phyloP scores from a whole-genome alignment of 2,329 filamentous ascomycete species.

The Monosporascus sp. region DNA sequence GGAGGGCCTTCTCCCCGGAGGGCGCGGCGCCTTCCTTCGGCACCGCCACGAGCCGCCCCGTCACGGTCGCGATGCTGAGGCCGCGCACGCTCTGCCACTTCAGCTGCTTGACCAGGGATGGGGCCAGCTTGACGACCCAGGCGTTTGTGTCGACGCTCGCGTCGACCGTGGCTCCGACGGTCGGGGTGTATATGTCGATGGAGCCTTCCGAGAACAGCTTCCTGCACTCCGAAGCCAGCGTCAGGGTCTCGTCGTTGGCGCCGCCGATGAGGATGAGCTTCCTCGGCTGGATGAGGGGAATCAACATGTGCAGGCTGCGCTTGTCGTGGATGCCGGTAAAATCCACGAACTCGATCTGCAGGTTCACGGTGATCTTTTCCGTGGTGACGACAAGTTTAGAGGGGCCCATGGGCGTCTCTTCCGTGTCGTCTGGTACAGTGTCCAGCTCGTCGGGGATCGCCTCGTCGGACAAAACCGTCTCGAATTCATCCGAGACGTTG shows the following conservation, averaged over 20 bases:
- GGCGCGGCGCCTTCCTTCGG: conserved; percentile 38
- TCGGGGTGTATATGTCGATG: conserved; percentile 76
- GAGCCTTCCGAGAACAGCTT: conserved; percentile 54
- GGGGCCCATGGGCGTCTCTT: conserved; percentile 54
- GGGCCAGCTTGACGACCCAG: conserved; percentile 89
- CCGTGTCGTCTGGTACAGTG: conserved; percentile 51
- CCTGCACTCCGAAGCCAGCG: conserved; percentile 75
- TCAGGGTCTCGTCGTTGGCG: conserved; percentile 68
- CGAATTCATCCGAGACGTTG: conserved; percentile 41
- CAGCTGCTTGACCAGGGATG: conserved; percentile 75
- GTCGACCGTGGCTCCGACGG: conserved; percentile 68
- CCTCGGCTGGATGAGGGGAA: conserved; percentile 87
- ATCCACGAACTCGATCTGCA: conserved; percentile 82
- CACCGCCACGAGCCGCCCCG: conserved; percentile 55
- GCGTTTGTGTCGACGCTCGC: conserved; percentile 97
- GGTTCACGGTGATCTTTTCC: conserved; percentile 60
- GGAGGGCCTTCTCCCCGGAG: conserved; percentile 38
- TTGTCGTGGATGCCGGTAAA: conserved; percentile 91
- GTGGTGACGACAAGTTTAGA: conserved; percentile 66
- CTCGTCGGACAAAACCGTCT: conserved; percentile 34
- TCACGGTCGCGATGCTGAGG: conserved; percentile 87
- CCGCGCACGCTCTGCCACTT: conserved; percentile 94
- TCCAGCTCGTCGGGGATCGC: conserved; percentile 51
- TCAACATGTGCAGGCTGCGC: conserved; percentile 87
- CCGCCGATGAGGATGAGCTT: conserved; percentile 93